phyloP scores from a whole-genome alignment of 768 basidiomycete species.

The Pleurotus salmoneostramineus region DNA sequence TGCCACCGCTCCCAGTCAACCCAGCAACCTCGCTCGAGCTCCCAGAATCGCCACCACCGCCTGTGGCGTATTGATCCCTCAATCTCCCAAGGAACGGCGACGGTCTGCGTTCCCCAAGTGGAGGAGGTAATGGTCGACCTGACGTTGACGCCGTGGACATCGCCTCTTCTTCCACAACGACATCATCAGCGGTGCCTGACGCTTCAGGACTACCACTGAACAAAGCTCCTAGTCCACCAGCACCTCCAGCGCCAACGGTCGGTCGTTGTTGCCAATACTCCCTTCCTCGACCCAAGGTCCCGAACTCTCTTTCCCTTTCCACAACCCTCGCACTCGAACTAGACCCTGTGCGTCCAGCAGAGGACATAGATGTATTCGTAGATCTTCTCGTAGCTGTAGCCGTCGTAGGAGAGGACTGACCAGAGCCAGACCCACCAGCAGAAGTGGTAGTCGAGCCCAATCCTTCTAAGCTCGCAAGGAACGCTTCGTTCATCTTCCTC shows the following conservation, averaged over 20 bases:
- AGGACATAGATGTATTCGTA: conserved; percentile 2
- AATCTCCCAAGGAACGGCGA: conserved; percentile 8
- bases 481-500: conserved; percentile 63
- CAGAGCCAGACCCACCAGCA: not conserved
- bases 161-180: conserved; percentile 8
- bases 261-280: not conserved
- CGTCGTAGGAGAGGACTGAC: too few relatives aligned
- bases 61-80: conserved; percentile 9
- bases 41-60: conserved; percentile 3
- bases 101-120: conserved; percentile 6
- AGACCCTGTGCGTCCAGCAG: conserved; percentile 11
- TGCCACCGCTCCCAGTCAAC: conserved; percentile 11
- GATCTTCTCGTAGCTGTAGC: too few relatives aligned
- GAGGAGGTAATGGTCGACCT: conserved; percentile 12
- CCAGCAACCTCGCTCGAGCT: conserved; percentile 6
- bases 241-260: not conserved
- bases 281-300: conserved; percentile 2
- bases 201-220: conserved; percentile 3
- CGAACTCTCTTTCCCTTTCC: not conserved
- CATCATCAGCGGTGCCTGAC: conserved; percentile 3
- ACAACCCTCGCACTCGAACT: not conserved
- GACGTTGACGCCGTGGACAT: conserved; percentile 16
- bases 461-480: conserved; percentile 60
- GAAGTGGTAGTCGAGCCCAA: conserved; percentile 31
- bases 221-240: not conserved